phyloP scores from a whole-genome alignment of 129 eudicot species.

The Helianthus tuberosus region DNA sequence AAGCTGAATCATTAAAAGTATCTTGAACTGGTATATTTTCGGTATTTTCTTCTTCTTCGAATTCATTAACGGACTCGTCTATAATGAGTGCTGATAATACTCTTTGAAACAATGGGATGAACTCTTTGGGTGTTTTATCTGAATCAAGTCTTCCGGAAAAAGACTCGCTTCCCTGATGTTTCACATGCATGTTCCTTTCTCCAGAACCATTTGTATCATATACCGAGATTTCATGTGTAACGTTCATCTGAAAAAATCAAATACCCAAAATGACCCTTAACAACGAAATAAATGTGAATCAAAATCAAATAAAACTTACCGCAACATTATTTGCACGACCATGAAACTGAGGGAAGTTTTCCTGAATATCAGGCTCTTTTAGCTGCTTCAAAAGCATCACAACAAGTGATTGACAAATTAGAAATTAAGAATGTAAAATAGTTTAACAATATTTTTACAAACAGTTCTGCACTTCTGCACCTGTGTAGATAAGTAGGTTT shows the following conservation, averaged over 20 bases:
- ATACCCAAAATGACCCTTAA: conserved; percentile 5
- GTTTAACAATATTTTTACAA: not conserved
- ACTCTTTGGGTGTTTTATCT: conserved; percentile 42
- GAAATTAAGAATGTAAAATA: not conserved
- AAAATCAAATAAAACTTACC: conserved; percentile 34
- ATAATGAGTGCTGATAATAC: conserved; percentile 82
- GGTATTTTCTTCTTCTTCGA: conserved; percentile 52
- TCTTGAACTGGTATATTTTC: conserved; percentile 33
- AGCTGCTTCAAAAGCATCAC: conserved; percentile 54
- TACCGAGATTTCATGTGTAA: conserved; percentile 40
- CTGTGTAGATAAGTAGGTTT: conserved; percentile 64
- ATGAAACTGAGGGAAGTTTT: conserved; percentile 40
- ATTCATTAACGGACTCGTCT: conserved; percentile 78
- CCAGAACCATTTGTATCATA: conserved; percentile 35
- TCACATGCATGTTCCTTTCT: conserved; percentile 43
- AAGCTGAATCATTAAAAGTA: conserved; percentile 35
- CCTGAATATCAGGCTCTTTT: conserved; percentile 59
- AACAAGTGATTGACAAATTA: conserved; percentile 16
- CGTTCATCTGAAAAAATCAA: conserved; percentile 43
- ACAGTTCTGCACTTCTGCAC: conserved; percentile 38
- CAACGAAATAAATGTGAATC: not conserved
- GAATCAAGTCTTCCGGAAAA: conserved; percentile 47
- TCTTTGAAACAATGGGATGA: conserved; percentile 75
- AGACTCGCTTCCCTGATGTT: conserved; percentile 50
- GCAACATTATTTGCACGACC: conserved; percentile 39